A percentile compares a stretch with the other conserved stretches of the same genome.
Conservation (phyloP, 2,329 filamentous ascomycete genomes). For the Rugonectria rugulosa region DNA sequence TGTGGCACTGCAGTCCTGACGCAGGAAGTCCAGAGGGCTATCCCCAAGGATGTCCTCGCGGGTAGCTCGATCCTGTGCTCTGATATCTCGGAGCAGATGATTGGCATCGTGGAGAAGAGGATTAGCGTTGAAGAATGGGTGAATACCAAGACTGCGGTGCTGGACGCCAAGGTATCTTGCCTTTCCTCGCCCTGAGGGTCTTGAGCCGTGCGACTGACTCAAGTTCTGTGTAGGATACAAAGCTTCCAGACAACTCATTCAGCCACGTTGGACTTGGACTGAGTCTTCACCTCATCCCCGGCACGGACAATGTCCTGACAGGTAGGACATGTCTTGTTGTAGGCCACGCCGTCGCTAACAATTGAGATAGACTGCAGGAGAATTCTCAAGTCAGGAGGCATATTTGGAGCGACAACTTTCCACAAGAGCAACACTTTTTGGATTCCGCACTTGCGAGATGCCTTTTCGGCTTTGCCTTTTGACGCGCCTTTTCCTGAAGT, state of each 20-base stretch:
- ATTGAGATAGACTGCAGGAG: constrained; percentile 44
- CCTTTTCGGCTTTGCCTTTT: constrained; percentile 51
- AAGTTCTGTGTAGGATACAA: constrained; percentile 45
- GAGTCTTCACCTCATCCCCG: constrained; percentile 55
- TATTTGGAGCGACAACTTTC: constrained; percentile 48
- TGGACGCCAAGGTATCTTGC: constrained; percentile 56
- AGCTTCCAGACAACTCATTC: constrained; percentile 47
- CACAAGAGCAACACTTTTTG: constrained; percentile 47
- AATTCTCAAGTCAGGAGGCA: constrained; percentile 49
- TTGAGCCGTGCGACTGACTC: neutral
- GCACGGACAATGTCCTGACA: constrained; percentile 44
- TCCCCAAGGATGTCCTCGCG: constrained; percentile 48
- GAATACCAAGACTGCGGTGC: constrained; percentile 50
- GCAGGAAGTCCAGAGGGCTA: constrained; percentile 49
- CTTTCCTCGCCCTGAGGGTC: accelerated
- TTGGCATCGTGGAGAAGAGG: constrained; percentile 50
- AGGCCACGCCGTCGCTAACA: too few species aligned
- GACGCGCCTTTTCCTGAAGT: constrained; percentile 45
- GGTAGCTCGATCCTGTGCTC: constrained; percentile 57
- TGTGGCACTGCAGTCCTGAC: constrained; percentile 61
- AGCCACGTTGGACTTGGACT: constrained; percentile 57
- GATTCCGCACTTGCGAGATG: constrained; percentile 47
- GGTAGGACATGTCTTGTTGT: constrained; percentile 35
- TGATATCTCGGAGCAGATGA: constrained; percentile 54
- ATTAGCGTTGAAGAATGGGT: constrained; percentile 53